These are phyloP conservation scores for Volvox reticuliferus DNA, from an alignment of 139 green algal species.

Conservation along the genomic window DNA sequence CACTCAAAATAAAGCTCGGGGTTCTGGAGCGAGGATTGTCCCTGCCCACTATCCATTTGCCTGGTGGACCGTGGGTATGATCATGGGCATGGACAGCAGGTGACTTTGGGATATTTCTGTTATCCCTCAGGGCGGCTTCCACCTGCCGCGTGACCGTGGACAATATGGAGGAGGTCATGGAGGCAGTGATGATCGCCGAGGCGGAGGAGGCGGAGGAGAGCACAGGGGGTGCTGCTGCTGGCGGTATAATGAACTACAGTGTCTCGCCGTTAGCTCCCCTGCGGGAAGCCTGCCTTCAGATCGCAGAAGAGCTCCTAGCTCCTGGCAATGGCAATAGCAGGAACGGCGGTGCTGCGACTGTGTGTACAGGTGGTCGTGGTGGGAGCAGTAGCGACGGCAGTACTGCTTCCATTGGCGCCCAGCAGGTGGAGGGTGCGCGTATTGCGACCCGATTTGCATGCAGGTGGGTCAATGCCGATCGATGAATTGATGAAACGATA, in stretches of 20 bases:
- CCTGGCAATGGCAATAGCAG: neutral
- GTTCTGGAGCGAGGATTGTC: too few species aligned
- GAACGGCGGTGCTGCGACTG: too few species aligned
- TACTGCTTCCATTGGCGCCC: neutral
- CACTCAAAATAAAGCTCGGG: neutral
- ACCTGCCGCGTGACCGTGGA: neutral
- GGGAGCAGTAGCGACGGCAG: too few species aligned
- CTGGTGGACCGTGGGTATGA: neutral
- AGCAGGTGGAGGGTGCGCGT: neutral
- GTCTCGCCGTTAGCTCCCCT: neutral
- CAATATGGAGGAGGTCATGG: conserved; percentile 32
- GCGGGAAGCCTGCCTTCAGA: neutral
- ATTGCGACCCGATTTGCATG: neutral
- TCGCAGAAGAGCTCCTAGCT: neutral
- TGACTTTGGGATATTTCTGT: neutral
- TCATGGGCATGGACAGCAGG: neutral
- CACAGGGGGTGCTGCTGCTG: neutral
- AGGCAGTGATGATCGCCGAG: neutral
- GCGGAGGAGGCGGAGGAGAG: neutral
- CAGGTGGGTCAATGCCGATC: neutral
- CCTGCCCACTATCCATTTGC: neutral
- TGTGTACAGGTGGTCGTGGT: too few species aligned
- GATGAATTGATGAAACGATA: neutral
- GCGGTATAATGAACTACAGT: too few species aligned
- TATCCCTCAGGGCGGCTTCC: neutral